phyloP scores from a whole-genome alignment of 2,329 filamentous ascomycete species.

The Colletotrichum sp. region DNA sequence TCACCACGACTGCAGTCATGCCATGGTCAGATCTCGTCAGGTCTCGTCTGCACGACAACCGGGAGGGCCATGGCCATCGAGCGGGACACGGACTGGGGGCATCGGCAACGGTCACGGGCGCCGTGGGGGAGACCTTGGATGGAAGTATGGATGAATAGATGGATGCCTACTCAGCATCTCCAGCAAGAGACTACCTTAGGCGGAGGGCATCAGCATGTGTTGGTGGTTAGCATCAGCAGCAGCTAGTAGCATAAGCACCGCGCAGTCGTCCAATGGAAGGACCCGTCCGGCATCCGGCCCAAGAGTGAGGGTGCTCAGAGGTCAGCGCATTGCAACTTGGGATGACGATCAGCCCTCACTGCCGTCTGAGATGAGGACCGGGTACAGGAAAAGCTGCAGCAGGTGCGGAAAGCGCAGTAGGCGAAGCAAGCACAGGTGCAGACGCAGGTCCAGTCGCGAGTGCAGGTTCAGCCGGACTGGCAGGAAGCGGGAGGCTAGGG shows the following conservation, averaged over 20 bases:
- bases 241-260: neutral
- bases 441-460: neutral
- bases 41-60: neutral
- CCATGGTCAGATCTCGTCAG: neutral
- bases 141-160: neutral
- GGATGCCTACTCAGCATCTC: neutral
- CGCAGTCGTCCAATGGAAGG: neutral
- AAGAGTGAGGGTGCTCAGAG: neutral
- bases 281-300: neutral
- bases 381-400: slow-evolving; percentile 1
- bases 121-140: neutral
- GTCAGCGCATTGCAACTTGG: neutral
- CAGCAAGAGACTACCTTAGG: neutral
- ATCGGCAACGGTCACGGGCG: neutral
- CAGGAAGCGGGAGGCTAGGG: neutral
- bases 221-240: neutral
- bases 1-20: neutral
- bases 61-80: neutral
- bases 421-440: neutral
- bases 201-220: neutral
- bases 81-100: neutral
- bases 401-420: neutral
- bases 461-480: neutral
- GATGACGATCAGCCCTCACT: neutral
- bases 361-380: slow-evolving; percentile 9